Conservation (phyloP, 305 asterid species). For the Fraxinus nigra region DNA sequence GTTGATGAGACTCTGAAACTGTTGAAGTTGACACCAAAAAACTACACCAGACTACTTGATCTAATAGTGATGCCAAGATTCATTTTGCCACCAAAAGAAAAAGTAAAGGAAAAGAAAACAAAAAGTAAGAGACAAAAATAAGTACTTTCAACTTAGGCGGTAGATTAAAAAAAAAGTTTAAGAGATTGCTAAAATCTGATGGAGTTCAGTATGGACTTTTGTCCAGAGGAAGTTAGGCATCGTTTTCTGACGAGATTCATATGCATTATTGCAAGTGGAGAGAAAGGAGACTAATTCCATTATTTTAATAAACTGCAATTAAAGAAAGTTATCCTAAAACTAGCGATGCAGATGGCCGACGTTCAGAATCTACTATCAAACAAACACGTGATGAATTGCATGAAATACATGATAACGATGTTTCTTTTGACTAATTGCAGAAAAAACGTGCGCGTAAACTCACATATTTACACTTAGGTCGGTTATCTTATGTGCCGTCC, state of each 20-base stretch:
- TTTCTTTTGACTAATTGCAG: not conserved
- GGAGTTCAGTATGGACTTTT: slow-evolving; percentile 33
- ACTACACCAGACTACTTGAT: not conserved
- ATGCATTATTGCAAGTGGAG: slow-evolving; percentile 37
- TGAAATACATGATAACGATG: not conserved
- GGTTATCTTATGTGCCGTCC: not conserved
- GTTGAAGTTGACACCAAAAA: slow-evolving; percentile 17
- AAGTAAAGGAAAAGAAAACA: not conserved
- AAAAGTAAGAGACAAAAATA: slow-evolving; percentile 18
- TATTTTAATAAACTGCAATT: slow-evolving; percentile 26
- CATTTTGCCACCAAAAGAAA: slow-evolving; percentile 17
- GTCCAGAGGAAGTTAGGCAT: slow-evolving; percentile 33
- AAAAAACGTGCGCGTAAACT: not conserved
- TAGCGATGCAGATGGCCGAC: not conserved
- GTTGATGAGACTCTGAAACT: not conserved
- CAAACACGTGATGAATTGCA: slow-evolving; percentile 8
- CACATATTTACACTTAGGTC: not conserved
- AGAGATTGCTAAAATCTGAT: slow-evolving; percentile 13
- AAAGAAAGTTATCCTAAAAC: slow-evolving; percentile 19
- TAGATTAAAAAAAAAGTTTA: not conserved
- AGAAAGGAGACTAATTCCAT: slow-evolving; percentile 35
- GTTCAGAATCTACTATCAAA: not conserved
- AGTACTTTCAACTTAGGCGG: slow-evolving; percentile 23
- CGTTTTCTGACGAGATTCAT: slow-evolving; percentile 27
- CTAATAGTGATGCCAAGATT: slow-evolving; percentile 20